Percentiles rank a stretch among this genome's conserved stretches.
These are phyloP conservation scores for Glomus cerebriforme DNA, from an alignment of 192 early-diverging fungal genomes.

Conservation along the genomic window DNA sequence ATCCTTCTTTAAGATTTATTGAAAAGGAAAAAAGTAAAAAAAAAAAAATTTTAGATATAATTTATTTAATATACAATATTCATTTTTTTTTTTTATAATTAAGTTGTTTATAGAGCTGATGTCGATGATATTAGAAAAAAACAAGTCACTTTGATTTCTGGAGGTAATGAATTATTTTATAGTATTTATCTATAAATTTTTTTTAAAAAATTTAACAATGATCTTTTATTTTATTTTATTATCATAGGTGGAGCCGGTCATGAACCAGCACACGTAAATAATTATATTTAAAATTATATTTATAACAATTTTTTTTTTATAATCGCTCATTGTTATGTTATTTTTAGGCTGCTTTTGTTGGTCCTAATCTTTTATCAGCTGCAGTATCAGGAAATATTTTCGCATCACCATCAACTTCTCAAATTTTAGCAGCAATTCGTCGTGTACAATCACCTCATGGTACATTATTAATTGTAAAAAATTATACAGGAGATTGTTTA, in stretches of 20 bases:
- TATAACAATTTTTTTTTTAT: too few relatives aligned
- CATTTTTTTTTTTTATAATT: background rate
- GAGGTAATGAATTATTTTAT: conserved; percentile 50
- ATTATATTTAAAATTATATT: too few relatives aligned
- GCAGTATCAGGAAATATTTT: conserved; percentile 85
- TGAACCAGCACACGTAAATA: conserved; percentile 71
- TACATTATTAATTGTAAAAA: conserved; percentile 80
- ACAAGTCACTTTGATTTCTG: conserved; percentile 79
- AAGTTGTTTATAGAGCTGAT: conserved; percentile 62
- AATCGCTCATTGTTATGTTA: too few relatives aligned
- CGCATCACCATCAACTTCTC: conserved; percentile 79
- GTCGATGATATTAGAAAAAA: conserved; percentile 49
- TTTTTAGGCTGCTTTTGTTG: conserved; percentile 64
- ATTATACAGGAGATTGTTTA: conserved; percentile 82
- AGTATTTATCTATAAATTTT: background rate
- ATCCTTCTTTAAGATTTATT: conserved; percentile 7
- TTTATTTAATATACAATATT: background rate
- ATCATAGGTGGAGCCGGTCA: conserved; percentile 66
- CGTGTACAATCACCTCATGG: conserved; percentile 64
- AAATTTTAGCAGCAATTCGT: conserved; percentile 75
- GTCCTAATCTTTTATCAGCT: conserved; percentile 70
- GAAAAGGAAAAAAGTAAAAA: conserved; percentile 13
- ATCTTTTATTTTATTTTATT: background rate
- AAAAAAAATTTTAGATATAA: background rate
- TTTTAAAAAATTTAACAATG: background rate